Base-by-base conservation (phyloP, 2,329 filamentous ascomycete genomes). In the Calonectria montana region DNA sequence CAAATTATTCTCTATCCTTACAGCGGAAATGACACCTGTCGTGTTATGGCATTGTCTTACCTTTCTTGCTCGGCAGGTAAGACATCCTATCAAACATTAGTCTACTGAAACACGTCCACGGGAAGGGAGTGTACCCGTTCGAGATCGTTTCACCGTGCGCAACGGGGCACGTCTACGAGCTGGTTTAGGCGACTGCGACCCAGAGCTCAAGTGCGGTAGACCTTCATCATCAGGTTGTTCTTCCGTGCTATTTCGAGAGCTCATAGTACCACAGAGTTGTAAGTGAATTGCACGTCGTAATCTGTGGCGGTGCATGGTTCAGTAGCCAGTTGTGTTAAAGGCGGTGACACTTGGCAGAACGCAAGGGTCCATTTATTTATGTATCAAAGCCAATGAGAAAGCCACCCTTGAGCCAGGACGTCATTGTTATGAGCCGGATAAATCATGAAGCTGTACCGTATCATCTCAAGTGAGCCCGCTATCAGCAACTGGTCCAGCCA, bases 41-140 rank as follows among this genome's bases (percentile, higher is more conserved):
- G 10, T 3, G 6, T 10, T 25, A 2, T 2, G 53, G 18, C 8
- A 2, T n/a, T 6, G 6, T 48, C 65, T 6, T 29, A 67, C 65
- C 23, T 67, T 67, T 37, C 65, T 67, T 25, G 53, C 65, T 18
- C 65, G 65, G 15, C 65, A 67, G 27, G 53, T 67, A 21, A 59
- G 39, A 12, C 65, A 67, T 61, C 65, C 65, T 67, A 29, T 35
- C 10, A 12, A 23, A 37, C 13, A 12, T 48, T 48, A 57, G 21
- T 18, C 8, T 25, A 37, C n/a, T 3, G 16, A 25, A 53, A 6
- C 29, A 15, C 35, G 21, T n/a, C 27, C 3, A 48, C 16, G 12
- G 18, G 37, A 41, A 18, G 21, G 8, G 27, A n/a, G 13, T 23
- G 39, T 15, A 67, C 65, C 65, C 41, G 65, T 67, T n/a, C 65